Evolutionary conservation across 805 yeast genomes (phyloP), one percentile per base, ranked within the genome.

Genomic region (Starmera quercuum): DNA sequence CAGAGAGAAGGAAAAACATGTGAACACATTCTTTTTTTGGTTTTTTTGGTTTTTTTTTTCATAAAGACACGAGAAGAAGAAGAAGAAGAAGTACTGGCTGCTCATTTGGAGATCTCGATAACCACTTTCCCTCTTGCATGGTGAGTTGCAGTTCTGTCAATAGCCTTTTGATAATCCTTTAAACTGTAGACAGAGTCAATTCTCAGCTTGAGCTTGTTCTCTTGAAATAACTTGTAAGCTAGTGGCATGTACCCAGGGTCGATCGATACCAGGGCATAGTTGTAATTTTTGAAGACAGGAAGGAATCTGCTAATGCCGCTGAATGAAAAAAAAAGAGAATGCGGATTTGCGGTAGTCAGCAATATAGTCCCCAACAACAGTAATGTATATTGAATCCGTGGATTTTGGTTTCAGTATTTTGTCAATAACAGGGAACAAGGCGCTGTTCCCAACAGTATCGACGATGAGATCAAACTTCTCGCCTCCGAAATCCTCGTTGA

Each of bases 61-160:
- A 25, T 14, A 25, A 21, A 11, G 23, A 25, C 13, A 25, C 8
- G 15, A 9, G 16, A 6, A 25, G 8, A 25, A 25, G 15, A 25
- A 7, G 27, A 14, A 25, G 7, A 11, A 25, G 27, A 21, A 21
- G 23, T 14, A 25, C 13, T 6, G 27, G 15, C 10, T 11, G 16
- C 10, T n/a, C 27, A 25, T 25, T 17, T n/a, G 8, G 17, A 11
- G 27, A 21, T 11, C 32, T 35, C 38, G 14, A 61, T 25, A 9
- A 83, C 68, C 20, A 81, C 63, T 53, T 83, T 83, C 24, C 94
- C 95, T 33, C 63, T 64, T 1, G 79, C 76, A 31, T 52, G 59
- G 36, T 73, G 68, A 21, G 64, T 52, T 7, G 51, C 52, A 20
- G 80, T 50, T 40, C 59, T 60, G 7, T 69, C 68, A 29, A 71